Base-by-base conservation (phyloP, 129 eudicot species). In the Tagetes erecta region DNA sequence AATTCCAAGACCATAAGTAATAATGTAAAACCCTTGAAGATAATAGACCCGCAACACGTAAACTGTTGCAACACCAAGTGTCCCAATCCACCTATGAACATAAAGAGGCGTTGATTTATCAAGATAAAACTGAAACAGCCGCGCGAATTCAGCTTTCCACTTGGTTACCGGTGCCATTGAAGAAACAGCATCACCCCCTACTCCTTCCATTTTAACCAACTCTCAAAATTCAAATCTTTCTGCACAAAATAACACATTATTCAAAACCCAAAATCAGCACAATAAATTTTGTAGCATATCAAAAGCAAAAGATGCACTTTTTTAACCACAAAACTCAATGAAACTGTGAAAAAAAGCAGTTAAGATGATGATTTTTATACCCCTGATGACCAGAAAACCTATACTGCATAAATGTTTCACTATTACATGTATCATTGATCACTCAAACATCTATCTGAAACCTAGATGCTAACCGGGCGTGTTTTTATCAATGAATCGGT, bases 1-100 rank as follows among this genome's bases (percentile, higher is more conserved):
- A 44, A 83, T 87, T 13, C 88, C 89, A 8, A 84, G 84, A 37
- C 89, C 92, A 82, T 87, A 87, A 8, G 92, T 79, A 37, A 87
- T 82, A 12, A 87, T 80, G 65, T 87, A 84, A 78, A 87, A 87
- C 62, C 92, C 92, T 82, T 84, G 70, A 71, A 87, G 71, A 51
- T 71, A 79, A 67, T 82, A 87, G 30, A 87, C 92, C 62, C 89
- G 68, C 78, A 87, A 70, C 35, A 80, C 76, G 41, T 87, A 87
- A 53, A 84, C 42, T 1, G 75, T 37, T 9, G 82, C 83, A 72
- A 77, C 81, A 74, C 42, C 87, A 49, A 87, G 81, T 27, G 92
- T 84, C 79, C 84, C 89, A 30, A 87, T 72, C 92, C 92, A 87
- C 84, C 92, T 87, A n/a, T 85, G 84, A 65, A 84, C 80, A 1